Evolutionary conservation across 1,284 basidiomycete species (phyloP).

Genomic region (Leccinum fallax): DNA sequence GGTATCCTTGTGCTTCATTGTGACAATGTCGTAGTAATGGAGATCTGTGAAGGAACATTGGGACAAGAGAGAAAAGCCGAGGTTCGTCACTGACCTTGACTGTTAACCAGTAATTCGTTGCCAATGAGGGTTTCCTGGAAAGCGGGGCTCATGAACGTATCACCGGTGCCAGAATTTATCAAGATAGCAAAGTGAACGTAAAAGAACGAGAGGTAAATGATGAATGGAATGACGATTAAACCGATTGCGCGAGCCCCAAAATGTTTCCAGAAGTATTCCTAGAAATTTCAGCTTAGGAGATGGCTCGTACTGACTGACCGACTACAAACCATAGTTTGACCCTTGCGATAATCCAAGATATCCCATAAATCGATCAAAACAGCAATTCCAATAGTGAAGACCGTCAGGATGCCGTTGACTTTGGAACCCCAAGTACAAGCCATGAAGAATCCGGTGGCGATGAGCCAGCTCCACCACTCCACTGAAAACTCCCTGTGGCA

Average conservation of each 20-base stretch:
- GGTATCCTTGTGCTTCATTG: conserved; percentile 89
- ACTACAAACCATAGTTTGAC: conserved; percentile 75
- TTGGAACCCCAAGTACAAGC: conserved; percentile 97
- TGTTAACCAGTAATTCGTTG: conserved; percentile 89
- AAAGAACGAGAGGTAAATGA: conserved; percentile 95
- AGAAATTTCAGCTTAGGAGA: conserved; percentile 8
- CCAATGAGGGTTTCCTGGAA: conserved; percentile 97
- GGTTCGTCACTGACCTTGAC: conserved; percentile 65
- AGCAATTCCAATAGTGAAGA: conserved; percentile 86
- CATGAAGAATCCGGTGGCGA: conserved; percentile 90
- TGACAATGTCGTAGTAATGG: conserved; percentile 89
- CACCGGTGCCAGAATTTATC: conserved; percentile 90
- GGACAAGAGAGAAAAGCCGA: conserved; percentile 2
- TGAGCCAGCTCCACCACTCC: conserved; percentile 96
- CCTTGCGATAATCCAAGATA: conserved; percentile 85
- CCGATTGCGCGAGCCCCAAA: conserved; percentile 86
- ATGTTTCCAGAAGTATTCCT: conserved; percentile 92
- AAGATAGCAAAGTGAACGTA: conserved; percentile 94
- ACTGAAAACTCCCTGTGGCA: conserved; percentile 73
- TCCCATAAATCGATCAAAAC: conserved; percentile 96
- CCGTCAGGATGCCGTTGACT: conserved; percentile 96
- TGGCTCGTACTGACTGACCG: background rate
- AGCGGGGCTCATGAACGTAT: conserved; percentile 95
- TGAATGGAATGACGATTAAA: conserved; percentile 87
- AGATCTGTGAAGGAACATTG: conserved; percentile 63